Evolutionary conservation across 2,329 filamentous ascomycete genomes (phyloP), one percentile per base, ranked within the genome.

Genomic region (Xylaria sp.): DNA sequence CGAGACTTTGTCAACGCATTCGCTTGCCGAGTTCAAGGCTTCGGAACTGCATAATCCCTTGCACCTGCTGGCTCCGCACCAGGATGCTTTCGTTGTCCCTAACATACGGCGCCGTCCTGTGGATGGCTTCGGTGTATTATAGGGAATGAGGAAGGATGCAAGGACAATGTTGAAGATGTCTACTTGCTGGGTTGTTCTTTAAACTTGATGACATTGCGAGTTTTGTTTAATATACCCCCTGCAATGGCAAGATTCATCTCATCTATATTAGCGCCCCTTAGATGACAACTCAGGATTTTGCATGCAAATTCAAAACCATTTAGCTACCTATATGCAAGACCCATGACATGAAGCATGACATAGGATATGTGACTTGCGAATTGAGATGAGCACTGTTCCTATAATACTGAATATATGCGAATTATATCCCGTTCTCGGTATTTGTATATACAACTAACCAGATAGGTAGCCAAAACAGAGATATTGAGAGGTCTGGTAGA

Each of bases 1-100:
- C 7, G 17, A 33, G 3, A 25, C 68, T 2, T 8, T 62, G 8
- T 69, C 68, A 3, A 46, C 50, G 2, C 60, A 67, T 28, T 68
- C 69, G 28, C 59, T 75, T 12, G 64, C 50, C 9, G 51, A 53
- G 19, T 57, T 70, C 21, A 61, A 63, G 53, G 50, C 64, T 4
- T 17, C 51, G 17, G 57, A 46, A 37, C 47, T 67, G 4, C 47
- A 31, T 2, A 12, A 61, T 19, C 69, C 72, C 31, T 15, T 66
- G 35, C 42, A 42, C 3, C 54, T 67, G 17, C 54, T 67, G 5
- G 50, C 42, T 14, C 65, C 65, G 12, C 19, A 14, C 19, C 2
- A 12, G 15, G n/a, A 40, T 4, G 28, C 28, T n/a, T 60, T 60
- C 37, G 25, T 51, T 6, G 11, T 23, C 28, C 43, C 43, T n/a